phyloP scores from a whole-genome alignment of 768 basidiomycete genomes.

The Mycena epipterygia region DNA sequence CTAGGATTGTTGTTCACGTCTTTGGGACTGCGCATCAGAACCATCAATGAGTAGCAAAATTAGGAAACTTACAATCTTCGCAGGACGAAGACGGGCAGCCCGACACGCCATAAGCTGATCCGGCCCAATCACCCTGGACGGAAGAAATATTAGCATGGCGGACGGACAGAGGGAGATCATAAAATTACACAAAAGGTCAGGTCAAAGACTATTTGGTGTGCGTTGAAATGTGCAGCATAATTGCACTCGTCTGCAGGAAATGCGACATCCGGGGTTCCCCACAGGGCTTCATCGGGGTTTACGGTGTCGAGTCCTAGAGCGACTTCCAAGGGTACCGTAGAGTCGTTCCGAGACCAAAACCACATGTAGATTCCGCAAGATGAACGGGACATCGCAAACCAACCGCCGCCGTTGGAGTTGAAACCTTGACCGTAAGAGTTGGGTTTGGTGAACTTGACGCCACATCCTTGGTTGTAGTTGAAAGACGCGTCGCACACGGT shows the following conservation, averaged over 20 bases:
- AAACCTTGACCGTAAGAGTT: constrained; percentile 63
- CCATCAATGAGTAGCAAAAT: not conserved
- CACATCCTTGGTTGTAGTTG: constrained; percentile 52
- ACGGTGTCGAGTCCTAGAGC: constrained; percentile 36
- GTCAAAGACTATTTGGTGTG: constrained; percentile 69
- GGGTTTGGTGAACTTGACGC: constrained; percentile 54
- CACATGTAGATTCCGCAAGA: constrained; percentile 64
- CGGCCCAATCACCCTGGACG: constrained; percentile 72
- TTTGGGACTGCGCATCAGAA: constrained; percentile 38
- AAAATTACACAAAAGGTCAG: constrained; percentile 70
- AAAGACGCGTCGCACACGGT: constrained; percentile 64
- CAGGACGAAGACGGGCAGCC: constrained; percentile 60
- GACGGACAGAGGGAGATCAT: not conserved
- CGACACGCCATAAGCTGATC: constrained; percentile 53
- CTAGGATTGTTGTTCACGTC: constrained; percentile 72
- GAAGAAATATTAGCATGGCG: constrained; percentile 13
- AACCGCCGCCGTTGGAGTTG: constrained; percentile 70
- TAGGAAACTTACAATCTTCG: constrained; percentile 58
- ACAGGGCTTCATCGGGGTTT: constrained; percentile 40
- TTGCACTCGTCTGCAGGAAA: constrained; percentile 66
- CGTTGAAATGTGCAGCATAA: constrained; percentile 65
- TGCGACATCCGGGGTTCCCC: constrained; percentile 62
- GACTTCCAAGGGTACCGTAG: constrained; percentile 59
- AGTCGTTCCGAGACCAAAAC: constrained; percentile 69
- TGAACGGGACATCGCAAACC: constrained; percentile 66